Evolutionary conservation across 768 basidiomycete genomes (phyloP).

Genomic region (Mycena maculata): DNA sequence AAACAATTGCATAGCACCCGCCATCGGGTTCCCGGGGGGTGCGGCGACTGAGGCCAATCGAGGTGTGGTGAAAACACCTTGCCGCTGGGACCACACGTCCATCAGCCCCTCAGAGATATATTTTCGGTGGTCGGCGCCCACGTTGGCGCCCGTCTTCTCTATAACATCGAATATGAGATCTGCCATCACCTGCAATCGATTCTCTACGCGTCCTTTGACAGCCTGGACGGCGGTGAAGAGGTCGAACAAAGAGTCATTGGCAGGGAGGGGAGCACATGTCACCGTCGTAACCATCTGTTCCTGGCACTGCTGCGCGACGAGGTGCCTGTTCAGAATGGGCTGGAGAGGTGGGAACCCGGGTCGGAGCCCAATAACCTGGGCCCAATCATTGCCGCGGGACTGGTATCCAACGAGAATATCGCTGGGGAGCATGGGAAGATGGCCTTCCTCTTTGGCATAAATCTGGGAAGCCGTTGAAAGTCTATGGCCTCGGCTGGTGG

Average conservation of each 20-base stretch:
- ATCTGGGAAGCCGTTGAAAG: not conserved
- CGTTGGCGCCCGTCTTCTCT: not conserved
- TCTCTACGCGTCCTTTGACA: no score
- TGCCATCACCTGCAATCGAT: no score
- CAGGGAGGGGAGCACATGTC: not conserved
- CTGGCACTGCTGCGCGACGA: not conserved
- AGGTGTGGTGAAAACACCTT: not conserved
- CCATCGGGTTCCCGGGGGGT: no score
- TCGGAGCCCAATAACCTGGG: not conserved
- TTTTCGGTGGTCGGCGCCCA: not conserved
- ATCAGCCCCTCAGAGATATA: not conserved
- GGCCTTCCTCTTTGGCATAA: not conserved
- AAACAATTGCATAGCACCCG: not conserved
- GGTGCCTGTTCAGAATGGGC: not conserved
- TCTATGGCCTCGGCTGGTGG: not conserved
- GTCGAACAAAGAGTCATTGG: not conserved
- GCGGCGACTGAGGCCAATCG: no score
- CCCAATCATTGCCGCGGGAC: not conserved
- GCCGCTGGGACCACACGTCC: not conserved
- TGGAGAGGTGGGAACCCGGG: not conserved
- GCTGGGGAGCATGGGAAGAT: not conserved
- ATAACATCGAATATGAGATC: no score
- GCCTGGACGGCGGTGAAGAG: not conserved
- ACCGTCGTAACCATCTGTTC: not conserved
- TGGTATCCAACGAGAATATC: not conserved